Base-by-base conservation (phyloP, 805 yeast genomes). In the Candida saitoana region DNA sequence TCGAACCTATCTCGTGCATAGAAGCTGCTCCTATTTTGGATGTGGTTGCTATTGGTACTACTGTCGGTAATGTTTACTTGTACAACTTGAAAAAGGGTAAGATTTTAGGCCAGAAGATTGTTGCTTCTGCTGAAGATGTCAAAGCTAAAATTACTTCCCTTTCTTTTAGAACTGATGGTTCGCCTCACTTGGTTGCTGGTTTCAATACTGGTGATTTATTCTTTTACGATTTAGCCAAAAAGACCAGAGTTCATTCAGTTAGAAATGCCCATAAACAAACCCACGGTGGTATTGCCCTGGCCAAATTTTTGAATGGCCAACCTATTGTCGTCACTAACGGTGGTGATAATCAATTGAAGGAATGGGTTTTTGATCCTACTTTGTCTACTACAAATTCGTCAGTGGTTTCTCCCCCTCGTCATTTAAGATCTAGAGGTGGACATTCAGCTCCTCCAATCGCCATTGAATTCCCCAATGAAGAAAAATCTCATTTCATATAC, bases 381-480 rank as follows among this genome's bases (percentile, higher is more conserved):
- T 67, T 90, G 39, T 80, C 90, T 0, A 68, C 84, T 1, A 65
- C 82, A 4, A 77, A 81, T 50, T 53, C 77, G 0, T 69, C 82
- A 2, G 79, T 87, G 24, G 82, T 86, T 4, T 79, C 89, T 9
- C 96, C 96, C 1, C 98, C 99, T 34, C 82, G 99, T 56, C 80
- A 82, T 46, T 71, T 95, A 54, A 79, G 99, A 60, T 85, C 95
- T 1, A 78, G 99, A 58, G 98, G 97, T 54, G 99, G 99, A n/a
- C 99, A 93, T 60, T 80, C 96, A 3, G 84, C 86, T 22, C 96
- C 99, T 3, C 95, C 98, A 2, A 73, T 84, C 0, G 58, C 78
- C 4, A 79, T 93, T 32, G 67, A 70, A 18, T 93, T 93, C 62
- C 87, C 95, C 4, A 84, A 85, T 51, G 80, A 79, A 38, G 80